phyloP scores from a whole-genome alignment of 2,329 filamentous ascomycete genomes.

The Orbilia javanica region DNA sequence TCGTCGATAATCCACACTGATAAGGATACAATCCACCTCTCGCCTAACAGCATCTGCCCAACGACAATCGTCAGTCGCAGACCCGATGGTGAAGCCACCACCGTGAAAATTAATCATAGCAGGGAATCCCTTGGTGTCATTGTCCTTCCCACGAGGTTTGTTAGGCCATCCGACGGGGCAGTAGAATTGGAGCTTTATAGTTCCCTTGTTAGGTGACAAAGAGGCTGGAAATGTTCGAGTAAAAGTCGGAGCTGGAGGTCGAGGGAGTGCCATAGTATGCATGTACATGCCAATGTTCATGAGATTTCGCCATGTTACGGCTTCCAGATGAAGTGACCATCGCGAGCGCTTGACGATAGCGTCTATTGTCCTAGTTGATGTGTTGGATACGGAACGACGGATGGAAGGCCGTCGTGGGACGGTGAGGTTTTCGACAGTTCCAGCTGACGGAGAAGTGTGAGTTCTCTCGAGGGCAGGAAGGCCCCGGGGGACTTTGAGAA shows the following conservation, averaged over 20 bases:
- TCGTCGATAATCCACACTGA: conserved; percentile 77
- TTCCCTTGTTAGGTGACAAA: conserved; percentile 66
- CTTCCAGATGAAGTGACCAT: conserved; percentile 74
- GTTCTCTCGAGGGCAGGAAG: conserved; percentile 24
- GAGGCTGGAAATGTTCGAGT: conserved; percentile 70
- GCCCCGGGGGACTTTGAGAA: conserved; percentile 21
- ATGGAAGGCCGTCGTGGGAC: conserved; percentile 52
- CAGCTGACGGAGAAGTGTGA: conserved; percentile 29
- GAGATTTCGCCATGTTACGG: conserved; percentile 75
- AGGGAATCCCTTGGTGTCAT: conserved; percentile 64
- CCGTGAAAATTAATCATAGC: conserved; percentile 77
- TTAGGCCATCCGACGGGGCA: conserved; percentile 66
- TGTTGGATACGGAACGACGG: conserved; percentile 52
- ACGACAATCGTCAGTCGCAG: conserved; percentile 74
- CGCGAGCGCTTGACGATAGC: conserved; percentile 64
- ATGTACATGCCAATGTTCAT: conserved; percentile 78
- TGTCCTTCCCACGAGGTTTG: conserved; percentile 48
- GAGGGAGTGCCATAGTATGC: conserved; percentile 73
- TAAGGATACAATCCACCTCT: conserved; percentile 71
- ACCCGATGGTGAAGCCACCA: conserved; percentile 75
- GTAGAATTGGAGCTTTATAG: conserved; percentile 73
- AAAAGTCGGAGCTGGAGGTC: conserved; percentile 74
- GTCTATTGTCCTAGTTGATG: conserved; percentile 46
- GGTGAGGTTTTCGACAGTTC: conserved; percentile 38
- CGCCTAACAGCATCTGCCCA: conserved; percentile 72